Evolutionary conservation across 2,329 filamentous ascomycete genomes (phyloP).

Genomic region (Ophiostoma quercus): DNA sequence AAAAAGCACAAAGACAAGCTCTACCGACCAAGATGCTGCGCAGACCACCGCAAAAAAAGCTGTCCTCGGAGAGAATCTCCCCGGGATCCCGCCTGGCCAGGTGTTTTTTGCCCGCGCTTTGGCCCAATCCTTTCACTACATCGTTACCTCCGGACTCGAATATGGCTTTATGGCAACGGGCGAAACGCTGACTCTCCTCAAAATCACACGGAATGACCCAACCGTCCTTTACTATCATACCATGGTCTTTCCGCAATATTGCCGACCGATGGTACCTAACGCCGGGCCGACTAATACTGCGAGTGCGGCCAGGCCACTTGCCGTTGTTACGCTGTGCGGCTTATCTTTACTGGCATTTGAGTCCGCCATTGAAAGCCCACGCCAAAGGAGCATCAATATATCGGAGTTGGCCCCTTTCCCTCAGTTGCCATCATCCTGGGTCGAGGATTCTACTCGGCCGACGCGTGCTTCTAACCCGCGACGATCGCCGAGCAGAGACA

Average conservation of each 20-base stretch:
- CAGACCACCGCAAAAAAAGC: neutral
- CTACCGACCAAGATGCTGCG: no score
- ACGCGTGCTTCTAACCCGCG: neutral
- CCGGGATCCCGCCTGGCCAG: slow-evolving; percentile 12
- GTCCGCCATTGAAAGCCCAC: neutral
- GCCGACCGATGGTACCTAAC: neutral
- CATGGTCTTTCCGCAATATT: neutral
- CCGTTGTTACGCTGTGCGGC: neutral
- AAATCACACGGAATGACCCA: slow-evolving; percentile 14
- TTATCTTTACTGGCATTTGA: neutral
- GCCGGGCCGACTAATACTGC: neutral
- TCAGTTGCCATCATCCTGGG: neutral
- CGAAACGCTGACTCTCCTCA: slow-evolving; percentile 20
- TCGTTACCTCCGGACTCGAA: slow-evolving; percentile 14
- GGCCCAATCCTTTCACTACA: slow-evolving; percentile 23
- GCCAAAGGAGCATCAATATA: neutral
- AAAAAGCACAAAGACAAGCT: neutral
- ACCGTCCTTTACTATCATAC: slow-evolving; percentile 20
- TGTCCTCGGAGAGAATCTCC: neutral
- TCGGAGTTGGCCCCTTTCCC: neutral
- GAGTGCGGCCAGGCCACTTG: neutral
- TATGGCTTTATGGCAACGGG: slow-evolving; percentile 21
- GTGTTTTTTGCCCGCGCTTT: slow-evolving; percentile 20
- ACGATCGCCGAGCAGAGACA: neutral
- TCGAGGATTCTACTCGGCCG: neutral